Percentiles rank a stretch among this genome's conserved stretches.
These are phyloP conservation scores for Apium graveolens DNA, from an alignment of 129 eudicot species.

Conservation along the genomic window DNA sequence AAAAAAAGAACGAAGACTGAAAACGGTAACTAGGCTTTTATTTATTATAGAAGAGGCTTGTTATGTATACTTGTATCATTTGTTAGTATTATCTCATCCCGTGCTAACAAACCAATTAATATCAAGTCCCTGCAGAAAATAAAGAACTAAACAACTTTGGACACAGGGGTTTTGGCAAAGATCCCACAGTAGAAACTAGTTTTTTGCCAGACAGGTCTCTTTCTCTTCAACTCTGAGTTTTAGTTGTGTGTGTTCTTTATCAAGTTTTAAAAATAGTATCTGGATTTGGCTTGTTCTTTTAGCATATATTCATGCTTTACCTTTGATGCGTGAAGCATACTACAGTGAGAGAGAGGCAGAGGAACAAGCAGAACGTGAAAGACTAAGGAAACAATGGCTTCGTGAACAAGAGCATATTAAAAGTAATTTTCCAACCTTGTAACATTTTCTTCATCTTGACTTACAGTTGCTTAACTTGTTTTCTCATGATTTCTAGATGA, in stretches of 20 bases:
- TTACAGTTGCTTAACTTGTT: background rate
- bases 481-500: conserved; percentile 48
- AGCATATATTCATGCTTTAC: conserved; percentile 37
- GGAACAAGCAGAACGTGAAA: conserved; percentile 98
- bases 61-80: background rate
- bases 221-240: conserved; percentile 8
- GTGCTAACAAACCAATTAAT: background rate
- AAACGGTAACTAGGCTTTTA: background rate
- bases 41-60: background rate
- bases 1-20: too few relatives aligned
- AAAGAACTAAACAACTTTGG: conserved; percentile 40
- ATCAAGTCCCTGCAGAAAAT: conserved; percentile 31
- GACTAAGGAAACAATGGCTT: conserved; percentile 82
- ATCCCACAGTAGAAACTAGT: conserved; percentile 94
- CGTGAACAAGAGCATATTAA: conserved; percentile 75
- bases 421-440: conserved; percentile 37
- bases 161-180: conserved; percentile 70
- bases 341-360: conserved; percentile 99
- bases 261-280: background rate
- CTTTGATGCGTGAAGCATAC: conserved; percentile 63
- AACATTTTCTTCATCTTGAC: background rate
- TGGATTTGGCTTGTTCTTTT: background rate
- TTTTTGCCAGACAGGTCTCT: conserved; percentile 90
- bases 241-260: conserved; percentile 1
- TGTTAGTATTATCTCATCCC: background rate